Conservation (phyloP, 2,329 filamentous ascomycete species). For the Ophiostoma tasmaniense region DNA sequence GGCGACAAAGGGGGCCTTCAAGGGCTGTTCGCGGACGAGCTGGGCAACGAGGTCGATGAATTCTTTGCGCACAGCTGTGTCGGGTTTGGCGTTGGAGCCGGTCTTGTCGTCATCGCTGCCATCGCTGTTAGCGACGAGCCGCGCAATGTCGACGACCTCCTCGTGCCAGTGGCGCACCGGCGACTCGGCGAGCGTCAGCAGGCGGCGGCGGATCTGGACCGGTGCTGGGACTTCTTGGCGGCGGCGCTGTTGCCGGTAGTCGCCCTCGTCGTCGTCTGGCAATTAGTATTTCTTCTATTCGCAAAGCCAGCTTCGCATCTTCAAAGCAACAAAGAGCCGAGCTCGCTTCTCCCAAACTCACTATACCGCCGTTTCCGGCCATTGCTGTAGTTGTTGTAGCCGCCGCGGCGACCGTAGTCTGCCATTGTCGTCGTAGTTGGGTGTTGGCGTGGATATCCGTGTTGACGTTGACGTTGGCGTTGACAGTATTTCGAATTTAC, state of each 20-base stretch:
- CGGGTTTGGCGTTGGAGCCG: conserved; percentile 26
- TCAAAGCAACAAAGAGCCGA: no score
- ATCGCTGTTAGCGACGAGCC: conserved; percentile 45
- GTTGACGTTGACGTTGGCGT: neutral
- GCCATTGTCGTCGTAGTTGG: conserved; percentile 36
- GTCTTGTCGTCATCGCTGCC: conserved; percentile 34
- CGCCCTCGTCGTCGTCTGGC: conserved; percentile 58
- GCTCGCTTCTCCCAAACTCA: conserved; percentile 44
- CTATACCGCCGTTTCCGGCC: conserved; percentile 66
- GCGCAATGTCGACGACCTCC: conserved; percentile 66
- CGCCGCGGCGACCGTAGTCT: conserved; percentile 45
- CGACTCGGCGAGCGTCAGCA: conserved; percentile 74
- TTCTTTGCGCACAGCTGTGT: conserved; percentile 61
- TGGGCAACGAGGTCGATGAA: conserved; percentile 69
- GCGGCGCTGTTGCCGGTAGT: conserved; percentile 63
- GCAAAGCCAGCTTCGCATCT: no score
- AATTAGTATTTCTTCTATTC: neutral
- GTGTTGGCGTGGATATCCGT: neutral
- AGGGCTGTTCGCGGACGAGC: conserved; percentile 79
- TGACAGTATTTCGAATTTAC: neutral
- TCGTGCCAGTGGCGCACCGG: conserved; percentile 70
- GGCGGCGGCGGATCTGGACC: conserved; percentile 66
- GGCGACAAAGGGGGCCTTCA: conserved; percentile 94
- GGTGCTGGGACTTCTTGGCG: conserved; percentile 61
- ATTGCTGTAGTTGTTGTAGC: conserved; percentile 35